Conservation (phyloP, 345 rosid species). For the Durio zibethinus region DNA sequence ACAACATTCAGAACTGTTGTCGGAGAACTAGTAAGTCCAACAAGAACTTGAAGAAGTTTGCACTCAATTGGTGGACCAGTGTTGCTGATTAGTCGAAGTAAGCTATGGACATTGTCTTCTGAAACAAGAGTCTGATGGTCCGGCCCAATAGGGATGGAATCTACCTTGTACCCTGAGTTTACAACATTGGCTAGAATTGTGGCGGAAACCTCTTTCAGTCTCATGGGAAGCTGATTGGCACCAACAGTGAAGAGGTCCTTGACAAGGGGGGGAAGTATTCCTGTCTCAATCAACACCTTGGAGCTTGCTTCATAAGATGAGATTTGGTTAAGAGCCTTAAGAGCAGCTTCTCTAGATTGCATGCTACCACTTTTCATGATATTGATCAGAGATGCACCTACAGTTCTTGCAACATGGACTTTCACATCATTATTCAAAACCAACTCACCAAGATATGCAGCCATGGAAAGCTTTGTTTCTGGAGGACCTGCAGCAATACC, state of each 20-base stretch:
- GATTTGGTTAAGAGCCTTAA: constrained; percentile 81
- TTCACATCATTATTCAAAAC: constrained; percentile 76
- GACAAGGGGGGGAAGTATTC: constrained; percentile 89
- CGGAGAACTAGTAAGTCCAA: constrained; percentile 76
- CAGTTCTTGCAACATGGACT: constrained; percentile 70
- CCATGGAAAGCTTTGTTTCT: constrained; percentile 85
- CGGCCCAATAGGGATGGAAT: constrained; percentile 59
- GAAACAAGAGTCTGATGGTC: constrained; percentile 81
- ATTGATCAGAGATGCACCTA: constrained; percentile 70
- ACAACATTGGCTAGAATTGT: constrained; percentile 91
- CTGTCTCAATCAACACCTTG: constrained; percentile 66
- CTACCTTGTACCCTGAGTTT: constrained; percentile 70
- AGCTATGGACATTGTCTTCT: constrained; percentile 66
- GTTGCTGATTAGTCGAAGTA: constrained; percentile 87
- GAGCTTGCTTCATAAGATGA: constrained; percentile 79
- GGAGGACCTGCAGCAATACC: constrained; percentile 59
- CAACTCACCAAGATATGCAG: constrained; percentile 79
- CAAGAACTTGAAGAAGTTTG: constrained; percentile 90
- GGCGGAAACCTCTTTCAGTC: constrained; percentile 85
- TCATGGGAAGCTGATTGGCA: constrained; percentile 73
- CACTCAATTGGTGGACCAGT: constrained; percentile 96
- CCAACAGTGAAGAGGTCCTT: constrained; percentile 79
- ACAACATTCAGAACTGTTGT: constrained; percentile 67
- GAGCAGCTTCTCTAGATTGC: constrained; percentile 76
- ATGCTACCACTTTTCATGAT: constrained; percentile 68